phyloP scores from a whole-genome alignment of 2,329 filamentous ascomycete species.

The Fusarium euwallaceae region DNA sequence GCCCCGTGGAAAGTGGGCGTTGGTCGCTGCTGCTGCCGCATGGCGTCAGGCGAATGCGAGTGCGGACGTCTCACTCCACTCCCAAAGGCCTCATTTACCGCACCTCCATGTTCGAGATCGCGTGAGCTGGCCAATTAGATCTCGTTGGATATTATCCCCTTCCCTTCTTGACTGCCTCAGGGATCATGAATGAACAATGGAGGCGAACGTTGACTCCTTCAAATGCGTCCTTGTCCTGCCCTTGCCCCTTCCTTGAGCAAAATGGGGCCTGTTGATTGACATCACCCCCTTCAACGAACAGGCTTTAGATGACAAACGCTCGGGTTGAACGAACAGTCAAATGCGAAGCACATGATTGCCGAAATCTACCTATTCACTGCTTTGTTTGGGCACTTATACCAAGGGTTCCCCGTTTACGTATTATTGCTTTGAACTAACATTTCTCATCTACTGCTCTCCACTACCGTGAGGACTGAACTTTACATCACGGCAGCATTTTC shows the following conservation, averaged over 20 bases:
- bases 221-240: neutral
- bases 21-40: neutral
- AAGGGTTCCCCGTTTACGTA: neutral
- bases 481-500: neutral
- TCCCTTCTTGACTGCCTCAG: neutral
- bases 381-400: neutral
- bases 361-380: neutral
- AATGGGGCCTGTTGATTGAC: neutral
- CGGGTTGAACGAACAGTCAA: neutral
- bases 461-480: neutral
- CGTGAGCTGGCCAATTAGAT: neutral
- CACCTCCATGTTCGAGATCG: neutral
- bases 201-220: neutral
- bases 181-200: neutral
- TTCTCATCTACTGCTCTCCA: neutral
- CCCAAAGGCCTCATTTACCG: neutral
- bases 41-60: conserved; percentile 31
- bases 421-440: neutral
- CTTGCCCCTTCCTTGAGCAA: neutral
- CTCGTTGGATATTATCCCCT: neutral
- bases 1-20: neutral
- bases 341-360: neutral
- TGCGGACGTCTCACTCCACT: conserved; percentile 29
- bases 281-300: neutral
- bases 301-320: neutral